Evolutionary conservation across 768 basidiomycete genomes (phyloP).

Genomic region (Sporobolomyces roseus): DNA sequence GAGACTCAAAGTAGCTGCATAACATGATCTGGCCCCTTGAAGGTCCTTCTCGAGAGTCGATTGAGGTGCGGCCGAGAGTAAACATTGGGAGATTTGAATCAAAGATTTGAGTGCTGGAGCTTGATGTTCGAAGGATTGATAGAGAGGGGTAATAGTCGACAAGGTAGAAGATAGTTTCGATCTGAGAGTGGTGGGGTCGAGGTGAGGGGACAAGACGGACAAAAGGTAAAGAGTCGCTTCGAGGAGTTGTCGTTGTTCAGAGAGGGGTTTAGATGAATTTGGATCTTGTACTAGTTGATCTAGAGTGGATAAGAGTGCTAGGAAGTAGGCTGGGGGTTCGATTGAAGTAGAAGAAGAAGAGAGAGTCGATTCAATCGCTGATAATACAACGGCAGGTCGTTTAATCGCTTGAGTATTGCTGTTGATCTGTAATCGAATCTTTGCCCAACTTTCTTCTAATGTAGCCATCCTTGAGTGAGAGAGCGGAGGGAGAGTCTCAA

Average conservation of each 20-base stretch:
- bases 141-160: slow-evolving; percentile 71
- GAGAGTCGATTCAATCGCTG: slow-evolving; percentile 38
- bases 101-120: slow-evolving; percentile 69
- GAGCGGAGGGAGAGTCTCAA: background rate
- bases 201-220: slow-evolving; percentile 70
- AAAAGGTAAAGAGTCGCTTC: slow-evolving; percentile 81
- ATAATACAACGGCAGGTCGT: slow-evolving; percentile 30
- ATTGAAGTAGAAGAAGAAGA: slow-evolving; percentile 26
- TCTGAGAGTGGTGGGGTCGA: slow-evolving; percentile 73
- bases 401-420: slow-evolving; percentile 11
- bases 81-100: slow-evolving; percentile 65
- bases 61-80: slow-evolving; percentile 68
- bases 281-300: slow-evolving; percentile 66
- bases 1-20: slow-evolving; percentile 76
- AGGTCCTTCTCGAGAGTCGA: slow-evolving; percentile 60
- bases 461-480: slow-evolving; percentile 7
- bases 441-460: slow-evolving; percentile 20
- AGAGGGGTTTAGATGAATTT: slow-evolving; percentile 54
- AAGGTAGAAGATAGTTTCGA: slow-evolving; percentile 69
- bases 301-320: slow-evolving; percentile 78
- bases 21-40: slow-evolving; percentile 64
- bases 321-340: slow-evolving; percentile 87
- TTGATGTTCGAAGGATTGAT: slow-evolving; percentile 54
- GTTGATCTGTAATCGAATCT: slow-evolving; percentile 32
- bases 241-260: slow-evolving; percentile 67